Base-by-base conservation (phyloP, 495 filamentous ascomycete species). In the Elaphomyces granulatus region DNA sequence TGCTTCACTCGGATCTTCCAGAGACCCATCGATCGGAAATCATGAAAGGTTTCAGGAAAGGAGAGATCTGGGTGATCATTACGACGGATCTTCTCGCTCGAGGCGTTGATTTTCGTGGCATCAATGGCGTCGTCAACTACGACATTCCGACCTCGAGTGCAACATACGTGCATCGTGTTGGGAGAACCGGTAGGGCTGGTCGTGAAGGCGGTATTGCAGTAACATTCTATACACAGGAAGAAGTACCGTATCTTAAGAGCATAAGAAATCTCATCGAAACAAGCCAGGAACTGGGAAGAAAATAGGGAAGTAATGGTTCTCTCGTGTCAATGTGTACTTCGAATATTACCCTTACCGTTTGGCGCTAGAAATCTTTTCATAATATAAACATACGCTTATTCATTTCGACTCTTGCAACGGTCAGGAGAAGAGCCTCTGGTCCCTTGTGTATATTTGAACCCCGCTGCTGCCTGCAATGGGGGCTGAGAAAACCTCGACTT, bases 61-160 rank as follows among this genome's bases (percentile, higher is more conserved):
- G 87, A 47, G 87, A 96, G 55, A 77, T 95, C 34, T 98, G 90
- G 90, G 77, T 95, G 10, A 70, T 98, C 8, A 83, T 96, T 44
- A 96, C 92, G 0, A 98, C 90, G 0, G 90, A 98, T 52, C 68
- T 96, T 20, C 71, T 96, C 1, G 78, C 85, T 8, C 78, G 90
- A 23, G 90, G 90, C 16, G 73, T 98, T 31, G 90, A 98, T 59
- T 94, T 96, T 60, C 73, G 78, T 10, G 70, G 92, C 18, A 76
- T 98, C 39, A 90, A 94, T 48, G 82, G 87, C 26, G 87, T 98
- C 1, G 77, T 96, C 18, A 98, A 96, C 60, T 98, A 95, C 61
- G 90, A 98, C 54, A 80, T 95, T 34, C 92, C 90, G 1, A 84
- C 75, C 28, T 87, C 83, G 0, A 77, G 80, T 4, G 85, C 87